Base-by-base conservation (phyloP, 1,284 basidiomycete genomes). In the Trametes polyzona region DNA sequence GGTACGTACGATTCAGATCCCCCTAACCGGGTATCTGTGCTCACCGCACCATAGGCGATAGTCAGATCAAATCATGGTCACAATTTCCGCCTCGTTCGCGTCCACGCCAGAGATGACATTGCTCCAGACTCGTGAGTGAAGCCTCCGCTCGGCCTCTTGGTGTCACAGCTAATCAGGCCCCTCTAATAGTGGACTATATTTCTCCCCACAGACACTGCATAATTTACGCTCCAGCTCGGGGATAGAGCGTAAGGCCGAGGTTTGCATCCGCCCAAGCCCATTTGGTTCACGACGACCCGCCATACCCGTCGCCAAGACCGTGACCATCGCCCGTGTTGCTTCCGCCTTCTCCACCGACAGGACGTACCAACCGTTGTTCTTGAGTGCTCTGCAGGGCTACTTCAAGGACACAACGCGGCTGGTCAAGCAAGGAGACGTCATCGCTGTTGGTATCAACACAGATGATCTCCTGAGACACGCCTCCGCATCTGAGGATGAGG, bases 281-380 rank as follows among this genome's bases (percentile, higher is more conserved):
- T 84, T 84, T 62, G 85, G 83, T 14, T 78, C 80, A 5, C 70
- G 72, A 5, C 69, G 72, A 51, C 88, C 89, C 9, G 73, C 82
- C 3, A 75, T 96, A 24, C 94, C 95, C 0, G 82, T 75, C 9
- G 95, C 95, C 1, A 78, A 76, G 52, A 78, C 83, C 5, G 78
- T 98, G 29, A 92, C 90, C 1, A 77, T 99, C 33, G 89, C 95
- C 2, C 84, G 95, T 17, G 79, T 99, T 4, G 89, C 93, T 0
- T 94, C 94, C 0, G 87, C 94, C 0, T 74, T 90, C 59, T 87
- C 92, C 1, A 85, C 84, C 5, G 86, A 90, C 70, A 88, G 88
- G 54, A 74, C 78, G 30, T 92, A 92, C 67, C 92, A 97, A 67
- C 69, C 79, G 0, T 71, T 86, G 7, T 91, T 92, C 70, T 72